phyloP scores from a whole-genome alignment of 2,329 filamentous ascomycete genomes.

The Pyricularia grisea region DNA sequence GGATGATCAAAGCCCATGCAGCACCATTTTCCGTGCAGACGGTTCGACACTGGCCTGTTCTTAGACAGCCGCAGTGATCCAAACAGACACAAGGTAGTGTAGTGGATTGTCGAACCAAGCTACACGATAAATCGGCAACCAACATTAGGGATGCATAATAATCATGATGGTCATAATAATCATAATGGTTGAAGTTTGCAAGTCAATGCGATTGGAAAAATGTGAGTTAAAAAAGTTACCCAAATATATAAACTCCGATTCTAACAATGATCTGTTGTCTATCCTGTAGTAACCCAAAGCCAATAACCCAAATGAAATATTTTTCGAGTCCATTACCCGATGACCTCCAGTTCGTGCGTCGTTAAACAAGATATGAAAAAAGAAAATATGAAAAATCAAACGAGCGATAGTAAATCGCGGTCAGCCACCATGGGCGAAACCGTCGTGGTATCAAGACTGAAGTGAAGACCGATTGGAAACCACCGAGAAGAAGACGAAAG shows the following conservation, averaged over 20 bases:
- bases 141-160: too few relatives aligned
- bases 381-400: not conserved
- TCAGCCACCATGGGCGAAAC: not conserved
- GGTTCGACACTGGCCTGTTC: too few relatives aligned
- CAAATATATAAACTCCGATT: not conserved
- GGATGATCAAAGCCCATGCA: too few relatives aligned
- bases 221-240: not conserved
- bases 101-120: too few relatives aligned
- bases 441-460: slow-evolving; percentile 5
- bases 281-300: not conserved
- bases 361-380: not conserved
- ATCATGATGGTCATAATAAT: too few relatives aligned
- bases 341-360: not conserved
- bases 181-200: too few relatives aligned
- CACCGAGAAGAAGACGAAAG: not conserved
- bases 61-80: too few relatives aligned
- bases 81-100: too few relatives aligned
- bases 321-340: not conserved
- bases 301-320: not conserved
- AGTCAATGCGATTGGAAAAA: not conserved
- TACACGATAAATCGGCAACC: too few relatives aligned
- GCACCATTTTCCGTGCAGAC: too few relatives aligned
- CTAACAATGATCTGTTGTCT: not conserved
- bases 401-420: not conserved
- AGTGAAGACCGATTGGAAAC: not conserved